A percentile compares a stretch with the other conserved stretches of the same genome.
These are phyloP conservation scores for Xylariaceae sp. DNA, from an alignment of 2,329 filamentous ascomycete species.

Conservation along the genomic window DNA sequence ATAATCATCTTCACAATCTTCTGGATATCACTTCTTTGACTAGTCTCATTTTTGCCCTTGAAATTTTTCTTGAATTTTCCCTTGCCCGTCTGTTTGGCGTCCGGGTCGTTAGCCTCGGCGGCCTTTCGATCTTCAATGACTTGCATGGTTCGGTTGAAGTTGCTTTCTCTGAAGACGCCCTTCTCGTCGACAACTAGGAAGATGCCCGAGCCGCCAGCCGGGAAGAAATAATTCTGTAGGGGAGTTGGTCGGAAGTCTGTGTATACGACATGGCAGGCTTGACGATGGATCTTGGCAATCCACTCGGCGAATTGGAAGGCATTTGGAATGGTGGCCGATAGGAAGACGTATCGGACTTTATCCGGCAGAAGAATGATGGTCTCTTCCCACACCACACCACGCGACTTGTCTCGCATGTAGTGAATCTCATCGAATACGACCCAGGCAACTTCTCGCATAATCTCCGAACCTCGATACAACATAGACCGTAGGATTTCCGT, in stretches of 20 bases:
- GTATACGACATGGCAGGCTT: conserved; percentile 98
- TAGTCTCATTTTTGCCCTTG: conserved; percentile 72
- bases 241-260: conserved; percentile 97
- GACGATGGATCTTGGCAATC: conserved; percentile 96
- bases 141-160: conserved; percentile 94
- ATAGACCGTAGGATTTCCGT: conserved; percentile 98
- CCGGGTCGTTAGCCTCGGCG: conserved; percentile 70
- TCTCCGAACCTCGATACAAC: conserved; percentile 96
- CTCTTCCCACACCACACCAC: conserved; percentile 98
- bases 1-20: conserved; percentile 99
- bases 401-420: conserved; percentile 89
- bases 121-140: conserved; percentile 84
- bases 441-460: conserved; percentile 99
- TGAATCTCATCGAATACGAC: conserved; percentile 98
- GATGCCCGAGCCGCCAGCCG: conserved; percentile 85
- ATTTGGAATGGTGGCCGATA: conserved; percentile 97
- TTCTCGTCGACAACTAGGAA: conserved; percentile 95
- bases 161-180: conserved; percentile 90
- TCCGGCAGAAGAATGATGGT: conserved; percentile 96
- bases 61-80: conserved; percentile 90
- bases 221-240: conserved; percentile 96
- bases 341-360: conserved; percentile 97
- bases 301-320: conserved; percentile 99
- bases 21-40: conserved; percentile 75
- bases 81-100: conserved; percentile 75